Base-by-base conservation (phyloP, 805 yeast species). In the Pichia eremophila region DNA sequence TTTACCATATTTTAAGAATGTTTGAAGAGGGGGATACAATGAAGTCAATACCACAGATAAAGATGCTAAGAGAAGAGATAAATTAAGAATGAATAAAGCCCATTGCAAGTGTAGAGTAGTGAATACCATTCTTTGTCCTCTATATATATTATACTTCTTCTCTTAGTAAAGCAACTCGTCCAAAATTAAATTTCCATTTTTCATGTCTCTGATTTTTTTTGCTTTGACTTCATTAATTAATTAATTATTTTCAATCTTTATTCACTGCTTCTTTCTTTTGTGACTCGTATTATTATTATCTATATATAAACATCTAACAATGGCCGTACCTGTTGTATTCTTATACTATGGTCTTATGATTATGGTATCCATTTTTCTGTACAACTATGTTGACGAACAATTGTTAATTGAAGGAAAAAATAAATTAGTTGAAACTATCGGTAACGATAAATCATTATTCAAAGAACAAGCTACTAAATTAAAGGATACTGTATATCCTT, bases 1-100 rank as follows among this genome's bases (percentile, higher is more conserved):
- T 39, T 56, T 57, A 3, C 60, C 60, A 17, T 57, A 57, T 34
- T 44, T 41, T 2, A 57, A 46, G 3, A 57, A 46, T 6, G 42
- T 22, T 1, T 43, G 22, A 1, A 57, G 38, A 2, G 22, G 9
- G 4, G 57, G 56, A 9, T 40, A 17, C 3, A 3, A 2, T 2
- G 27, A 14, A 7, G 40, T 29, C 4, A 40, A 19, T 15, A 31
- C 22, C 14, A 37, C 8, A 12, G 39, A 34, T 19, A 32, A 2
- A 4, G 38, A 42, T 3, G 36, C 36, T 8, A 15, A 2, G 3
- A 14, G 15, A 5, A 34, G 8, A 14, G 36, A 34, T 14, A 34
- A 3, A 15, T 34, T 15, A 22, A 22, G 25, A 22, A 5, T 22
- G 6, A 7, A 4, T 5, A 22, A 22, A 5, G 6, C 6, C 25